Conservation (phyloP, 2,329 filamentous ascomycete genomes). For the Nemania sp. region DNA sequence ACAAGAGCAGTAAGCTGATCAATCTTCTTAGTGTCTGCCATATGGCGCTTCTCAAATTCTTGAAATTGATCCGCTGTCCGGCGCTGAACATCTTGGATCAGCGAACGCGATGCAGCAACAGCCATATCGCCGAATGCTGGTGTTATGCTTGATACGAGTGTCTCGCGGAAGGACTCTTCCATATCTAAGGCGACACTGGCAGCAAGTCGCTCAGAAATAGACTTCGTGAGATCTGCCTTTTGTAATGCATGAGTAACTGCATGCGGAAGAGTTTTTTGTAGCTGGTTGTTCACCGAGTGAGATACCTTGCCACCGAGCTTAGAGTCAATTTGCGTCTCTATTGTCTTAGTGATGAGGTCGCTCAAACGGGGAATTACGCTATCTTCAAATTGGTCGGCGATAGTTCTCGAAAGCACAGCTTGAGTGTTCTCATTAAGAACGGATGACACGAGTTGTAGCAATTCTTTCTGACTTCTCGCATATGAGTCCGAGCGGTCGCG, state of each 20-base stretch:
- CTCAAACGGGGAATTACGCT: conserved; percentile 76
- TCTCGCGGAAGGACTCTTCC: conserved; percentile 67
- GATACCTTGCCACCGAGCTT: conserved; percentile 69
- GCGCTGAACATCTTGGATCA: conserved; percentile 69
- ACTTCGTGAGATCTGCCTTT: conserved; percentile 71
- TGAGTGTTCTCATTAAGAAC: conserved; percentile 66
- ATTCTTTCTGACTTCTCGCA: conserved; percentile 55
- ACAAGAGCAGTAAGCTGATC: conserved; percentile 71
- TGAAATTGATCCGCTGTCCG: conserved; percentile 57
- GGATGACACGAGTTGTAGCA: conserved; percentile 61
- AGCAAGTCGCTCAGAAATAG: conserved; percentile 72
- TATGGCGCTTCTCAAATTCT: conserved; percentile 54
- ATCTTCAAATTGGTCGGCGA: conserved; percentile 74
- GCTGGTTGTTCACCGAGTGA: conserved; percentile 70
- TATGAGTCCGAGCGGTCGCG: conserved; percentile 55
- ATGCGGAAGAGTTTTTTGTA: conserved; percentile 70
- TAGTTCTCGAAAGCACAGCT: conserved; percentile 75
- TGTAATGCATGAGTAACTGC: conserved; percentile 70
- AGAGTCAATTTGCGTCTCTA: conserved; percentile 72
- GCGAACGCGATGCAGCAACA: conserved; percentile 66
- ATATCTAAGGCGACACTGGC: conserved; percentile 68
- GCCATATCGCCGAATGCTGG: conserved; percentile 69
- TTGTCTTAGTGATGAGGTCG: conserved; percentile 65
- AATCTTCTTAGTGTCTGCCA: conserved; percentile 65
- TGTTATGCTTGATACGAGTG: conserved; percentile 65